Conservation (phyloP, 306 rosid species). For the Sesbania bispinosa region DNA sequence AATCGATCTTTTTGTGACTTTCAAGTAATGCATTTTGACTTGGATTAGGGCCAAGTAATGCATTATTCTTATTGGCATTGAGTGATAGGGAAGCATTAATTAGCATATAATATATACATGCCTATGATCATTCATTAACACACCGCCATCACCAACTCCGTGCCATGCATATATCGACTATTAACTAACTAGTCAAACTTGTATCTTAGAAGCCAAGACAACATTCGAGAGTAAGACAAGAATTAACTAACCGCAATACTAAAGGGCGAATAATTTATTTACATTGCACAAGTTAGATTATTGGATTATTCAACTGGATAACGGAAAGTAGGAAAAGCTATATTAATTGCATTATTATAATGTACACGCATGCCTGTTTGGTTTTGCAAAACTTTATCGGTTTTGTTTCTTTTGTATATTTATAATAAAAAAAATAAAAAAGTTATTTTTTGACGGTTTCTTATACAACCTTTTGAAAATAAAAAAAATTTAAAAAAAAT, state of each 20-base stretch:
- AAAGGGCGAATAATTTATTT: neutral
- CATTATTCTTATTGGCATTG: neutral
- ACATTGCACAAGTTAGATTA: neutral
- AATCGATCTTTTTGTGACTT: slow-evolving; percentile 8
- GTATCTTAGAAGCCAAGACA: slow-evolving; percentile 22
- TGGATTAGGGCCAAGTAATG: neutral
- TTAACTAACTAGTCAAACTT: slow-evolving; percentile 20
- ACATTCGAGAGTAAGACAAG: neutral
- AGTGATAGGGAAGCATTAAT: slow-evolving; percentile 33
- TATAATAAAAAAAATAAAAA: no score
- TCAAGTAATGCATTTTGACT: slow-evolving; percentile 18
- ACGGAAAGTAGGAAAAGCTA: no score
- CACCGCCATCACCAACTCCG: neutral
- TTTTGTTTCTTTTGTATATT: no score
- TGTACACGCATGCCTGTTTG: no score
- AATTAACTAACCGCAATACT: neutral
- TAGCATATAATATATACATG: no score
- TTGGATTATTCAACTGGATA: no score
- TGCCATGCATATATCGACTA: no score
- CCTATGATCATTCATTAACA: neutral
- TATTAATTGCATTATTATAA: no score
- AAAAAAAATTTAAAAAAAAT: no score
- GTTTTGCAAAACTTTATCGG: no score
- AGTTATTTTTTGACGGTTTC: no score
- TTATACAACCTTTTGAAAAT: no score